These are phyloP conservation scores for Penstemon newberryi DNA, from an alignment of 257 asterid species.

Conservation along the genomic window DNA sequence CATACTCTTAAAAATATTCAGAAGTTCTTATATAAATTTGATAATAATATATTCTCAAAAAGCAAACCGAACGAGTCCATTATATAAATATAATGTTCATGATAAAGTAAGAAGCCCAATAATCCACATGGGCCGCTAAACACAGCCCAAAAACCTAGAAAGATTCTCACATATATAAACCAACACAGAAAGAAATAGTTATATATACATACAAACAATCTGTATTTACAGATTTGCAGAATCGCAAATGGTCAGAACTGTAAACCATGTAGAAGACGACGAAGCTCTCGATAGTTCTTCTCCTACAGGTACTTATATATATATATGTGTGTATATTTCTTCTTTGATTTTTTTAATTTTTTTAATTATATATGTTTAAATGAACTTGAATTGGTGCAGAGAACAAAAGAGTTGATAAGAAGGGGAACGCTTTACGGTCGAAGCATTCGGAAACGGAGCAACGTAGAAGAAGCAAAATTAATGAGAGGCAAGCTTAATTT, in stretches of 20 bases:
- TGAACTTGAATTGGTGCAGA: slow-evolving; percentile 39
- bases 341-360: background rate
- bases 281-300: slow-evolving; percentile 51
- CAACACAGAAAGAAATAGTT: no score
- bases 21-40: no score
- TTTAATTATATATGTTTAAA: slow-evolving; percentile 3
- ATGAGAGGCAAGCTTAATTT: slow-evolving; percentile 57
- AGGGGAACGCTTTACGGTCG: slow-evolving; percentile 52
- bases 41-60: no score
- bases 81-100: no score
- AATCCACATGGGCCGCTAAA: no score
- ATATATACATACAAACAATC: no score
- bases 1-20: no score
- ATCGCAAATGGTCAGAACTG: slow-evolving; percentile 20
- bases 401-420: slow-evolving; percentile 49
- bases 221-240: no score
- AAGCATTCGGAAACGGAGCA: slow-evolving; percentile 94
- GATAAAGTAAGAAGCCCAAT: no score
- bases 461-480: slow-evolving; percentile 80
- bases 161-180: no score
- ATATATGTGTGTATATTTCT: background rate
- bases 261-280: slow-evolving; percentile 48
- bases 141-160: no score
- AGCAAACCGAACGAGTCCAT: no score
- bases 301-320: slow-evolving; percentile 38